Evolutionary conservation across 1,284 basidiomycete species (phyloP), one percentile per base, ranked within the genome.

Genomic region (Cystobasidium pallidum): DNA sequence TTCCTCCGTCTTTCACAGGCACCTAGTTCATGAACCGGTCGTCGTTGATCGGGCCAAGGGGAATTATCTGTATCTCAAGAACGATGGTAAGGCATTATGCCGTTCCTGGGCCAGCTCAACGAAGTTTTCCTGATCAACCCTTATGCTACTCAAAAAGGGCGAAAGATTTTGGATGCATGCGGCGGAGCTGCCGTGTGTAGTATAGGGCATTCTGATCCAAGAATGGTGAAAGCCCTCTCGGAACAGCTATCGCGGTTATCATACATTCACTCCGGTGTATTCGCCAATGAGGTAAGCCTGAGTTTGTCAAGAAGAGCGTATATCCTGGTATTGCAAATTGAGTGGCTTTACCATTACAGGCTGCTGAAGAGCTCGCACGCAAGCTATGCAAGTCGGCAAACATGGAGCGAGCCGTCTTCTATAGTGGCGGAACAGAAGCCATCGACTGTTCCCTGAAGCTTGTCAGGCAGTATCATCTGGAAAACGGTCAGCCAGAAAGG

Each of bases 151-250:
- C 13, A 7, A 6, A 39, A 39, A 64, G 62, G 45, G 0, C 83
- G 82, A 65, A 84, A 80, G 66, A 77, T 91, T 41, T 83, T 91
- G 75, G 91, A 92, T 81, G 89, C 85, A 15, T 86, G 89, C 58
- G 92, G 91, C 52, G 92, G 92, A 39, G 91, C 91, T 3, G 91
- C 92, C 10, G 91, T 94, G 45, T 82, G 87, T 3, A 91, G 88
- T 77, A 81, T 94, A 57, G 92, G 92, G 1, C 87, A 88, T 76
- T 86, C 85, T 13, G 87, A 92, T 78, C 88, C 88, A 7, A 85
- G 84, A 63, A 88, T 91, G 24, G 82, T 85, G 70, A 82, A 87
- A 77, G 89, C 89, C 6, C 84, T 92, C 67, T 89, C 90, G 79
- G 86, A 90, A 72, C 91, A 94, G 78, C 83, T 89, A 24, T 87